These are phyloP conservation scores for Arachnomyces sp. DNA, from an alignment of 2,329 filamentous ascomycete species.

Conservation along the genomic window DNA sequence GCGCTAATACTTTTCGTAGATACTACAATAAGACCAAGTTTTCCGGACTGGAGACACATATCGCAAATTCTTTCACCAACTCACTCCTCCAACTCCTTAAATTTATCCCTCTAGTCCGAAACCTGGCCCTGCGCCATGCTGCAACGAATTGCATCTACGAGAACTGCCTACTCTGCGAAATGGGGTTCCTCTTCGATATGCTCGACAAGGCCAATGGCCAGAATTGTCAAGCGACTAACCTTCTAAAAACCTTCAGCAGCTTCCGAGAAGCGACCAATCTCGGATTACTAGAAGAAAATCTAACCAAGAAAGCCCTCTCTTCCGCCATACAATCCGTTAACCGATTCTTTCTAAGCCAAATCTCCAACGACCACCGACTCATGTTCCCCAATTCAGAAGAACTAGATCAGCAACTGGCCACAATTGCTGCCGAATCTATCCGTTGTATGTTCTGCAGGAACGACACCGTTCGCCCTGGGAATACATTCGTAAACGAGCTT, in stretches of 20 bases:
- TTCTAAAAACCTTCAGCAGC: conserved; percentile 80
- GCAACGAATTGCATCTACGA: conserved; percentile 77
- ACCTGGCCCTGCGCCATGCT: conserved; percentile 79
- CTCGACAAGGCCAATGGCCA: conserved; percentile 88
- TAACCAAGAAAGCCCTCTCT: conserved; percentile 63
- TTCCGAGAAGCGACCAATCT: conserved; percentile 69
- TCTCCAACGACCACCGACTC: conserved; percentile 65
- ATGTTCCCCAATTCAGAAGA: conserved; percentile 54
- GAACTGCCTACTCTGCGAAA: conserved; percentile 79
- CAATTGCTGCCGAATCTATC: conserved; percentile 48
- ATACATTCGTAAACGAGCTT: conserved; percentile 76
- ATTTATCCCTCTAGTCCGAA: conserved; percentile 81
- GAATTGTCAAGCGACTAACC: conserved; percentile 92
- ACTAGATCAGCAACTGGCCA: conserved; percentile 58
- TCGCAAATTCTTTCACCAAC: conserved; percentile 94
- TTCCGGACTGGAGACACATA: conserved; percentile 91
- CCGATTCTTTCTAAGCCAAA: conserved; percentile 74
- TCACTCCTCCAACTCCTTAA: conserved; percentile 82
- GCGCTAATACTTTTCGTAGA: conserved; percentile 36
- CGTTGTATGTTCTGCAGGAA: conserved; percentile 79
- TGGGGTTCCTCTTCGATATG: conserved; percentile 97
- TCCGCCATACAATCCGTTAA: conserved; percentile 79
- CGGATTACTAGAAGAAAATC: conserved; percentile 76
- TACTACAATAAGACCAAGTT: conserved; percentile 92
- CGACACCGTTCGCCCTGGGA: conserved; percentile 71